Base-by-base conservation (phyloP, 805 yeast species). In the Barnettozyma siamensis region DNA sequence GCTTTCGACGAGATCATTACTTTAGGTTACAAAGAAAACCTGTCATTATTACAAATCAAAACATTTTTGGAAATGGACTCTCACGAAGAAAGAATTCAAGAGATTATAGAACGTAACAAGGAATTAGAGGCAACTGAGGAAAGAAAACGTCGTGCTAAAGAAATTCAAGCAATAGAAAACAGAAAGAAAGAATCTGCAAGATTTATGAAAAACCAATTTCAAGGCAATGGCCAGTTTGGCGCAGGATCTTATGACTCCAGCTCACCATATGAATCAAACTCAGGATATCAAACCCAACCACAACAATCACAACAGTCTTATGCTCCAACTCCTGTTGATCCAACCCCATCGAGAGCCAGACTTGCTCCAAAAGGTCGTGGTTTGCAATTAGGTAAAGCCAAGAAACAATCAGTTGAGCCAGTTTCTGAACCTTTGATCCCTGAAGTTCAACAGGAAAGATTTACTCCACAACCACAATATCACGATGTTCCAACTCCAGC, bases 61-160 rank as follows among this genome's bases (percentile, higher is more conserved):
- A 86, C 94, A 11, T 91, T 86, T 65, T 70, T 93, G 68, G 91
- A 88, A 60, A 91, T 93, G 98, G 98, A 93, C 66, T 85, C 95
- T 31, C 97, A 93, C 62, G 99, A 93, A 66, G 99, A 93, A 67
- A 91, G 87, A 71, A 91, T 94, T 59, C 98, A 93, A 70, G 97
- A 93, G 62, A 89, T 93, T 61, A 93, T 93, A 55, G 98, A 88
- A 66, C 80, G 89, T 63, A 93, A 93, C 70, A 93, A 93, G 67
- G 99, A 93, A 67, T 69, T 86, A 56, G 99, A 91, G 65, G 99
- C 99, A 31, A 81, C 87, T 41, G 99, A 93, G 66, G 96, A 91
- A 65, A 83, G 98, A 66, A 91, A 91, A 68, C 84, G 94, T 65
- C 81, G 87, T 61, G 97, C 98, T 38, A 87, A 84, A 63, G 94